Conservation (phyloP, 805 yeast genomes). For the Blastobotrys terrestris region DNA sequence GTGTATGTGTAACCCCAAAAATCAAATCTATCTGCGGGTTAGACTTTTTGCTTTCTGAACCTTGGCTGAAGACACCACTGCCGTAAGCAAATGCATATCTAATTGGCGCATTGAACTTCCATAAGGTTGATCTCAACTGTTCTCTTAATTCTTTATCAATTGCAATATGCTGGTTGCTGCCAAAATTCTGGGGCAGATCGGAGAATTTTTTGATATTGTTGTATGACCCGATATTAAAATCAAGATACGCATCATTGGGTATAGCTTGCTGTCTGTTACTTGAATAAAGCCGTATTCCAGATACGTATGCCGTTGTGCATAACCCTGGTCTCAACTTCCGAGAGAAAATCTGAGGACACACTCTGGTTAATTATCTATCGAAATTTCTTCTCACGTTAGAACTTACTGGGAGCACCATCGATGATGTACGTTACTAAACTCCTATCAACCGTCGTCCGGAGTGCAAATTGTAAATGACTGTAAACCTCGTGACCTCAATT, state of each 20-base stretch:
- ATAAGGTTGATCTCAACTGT: constrained; percentile 43
- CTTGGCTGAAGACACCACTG: constrained; percentile 84
- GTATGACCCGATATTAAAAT: constrained; percentile 10
- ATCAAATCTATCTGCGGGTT: constrained; percentile 78
- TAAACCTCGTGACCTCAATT: too few relatives aligned
- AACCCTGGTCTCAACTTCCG: background rate
- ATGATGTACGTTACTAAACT: too few relatives aligned
- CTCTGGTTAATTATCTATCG: too few relatives aligned
- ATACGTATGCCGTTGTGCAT: background rate
- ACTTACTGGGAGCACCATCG: too few relatives aligned
- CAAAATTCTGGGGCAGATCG: constrained; percentile 52
- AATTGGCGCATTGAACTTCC: constrained; percentile 64
- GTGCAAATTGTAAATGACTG: too few relatives aligned
- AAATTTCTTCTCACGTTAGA: too few relatives aligned
- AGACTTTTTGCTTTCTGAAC: constrained; percentile 34
- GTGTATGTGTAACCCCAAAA: constrained; percentile 69
- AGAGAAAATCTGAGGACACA: too few relatives aligned
- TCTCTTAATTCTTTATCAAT: constrained; percentile 40
- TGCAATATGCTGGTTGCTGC: constrained; percentile 49
- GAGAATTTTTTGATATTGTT: constrained; percentile 46
- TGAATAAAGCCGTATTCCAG: background rate
- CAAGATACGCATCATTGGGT: too few relatives aligned
- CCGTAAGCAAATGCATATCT: constrained; percentile 89
- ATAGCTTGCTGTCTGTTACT: background rate
- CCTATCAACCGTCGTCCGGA: too few relatives aligned